Evolutionary conservation across 768 basidiomycete genomes (phyloP), one percentile per base, ranked within the genome.

Genomic region (Lactarius pseudohatsudake): DNA sequence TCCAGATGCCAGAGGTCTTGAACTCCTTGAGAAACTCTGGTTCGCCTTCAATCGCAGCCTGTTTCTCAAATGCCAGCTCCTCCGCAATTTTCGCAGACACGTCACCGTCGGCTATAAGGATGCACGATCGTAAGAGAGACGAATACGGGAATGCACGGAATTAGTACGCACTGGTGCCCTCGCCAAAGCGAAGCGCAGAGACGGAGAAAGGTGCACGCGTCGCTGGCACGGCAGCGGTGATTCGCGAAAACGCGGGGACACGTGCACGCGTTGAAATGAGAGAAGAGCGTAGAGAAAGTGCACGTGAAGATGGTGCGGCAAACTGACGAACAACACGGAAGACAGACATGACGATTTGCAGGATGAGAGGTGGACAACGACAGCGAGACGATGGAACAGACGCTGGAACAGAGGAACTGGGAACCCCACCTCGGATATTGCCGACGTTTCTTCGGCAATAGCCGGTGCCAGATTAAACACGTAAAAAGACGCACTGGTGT

Each of bases 51-150:
- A 77, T 74, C 11, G 79, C 77, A 30, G 81, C 79, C 72, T 94
- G 89, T 67, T 85, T 80, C 80, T 99, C 96, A 75, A 90, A 97
- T 72, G 88, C 81, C 72, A 97, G 82, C 80, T 98, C 96, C 75
- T 91, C 87, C 59, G 82, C 76, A 58, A 96, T 80, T 72, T 90
- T 92, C 74, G 89, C 83, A 11, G 86, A 80, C 53, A 98, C 85
- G 26, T 85, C 76, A 38, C 91, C 79, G 75, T 96, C 92, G 65
- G 87, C 92, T 92, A 71, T 54, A 6, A 32, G 41, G 57, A 38
- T 1, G 11, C n/a, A 70, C 15, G 34, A 30, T 13, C 36, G 38
- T 40, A 15, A 47, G 62, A 54, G 38, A 10, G 1, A n/a, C 38
- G 2, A 28, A 20, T 0, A 16, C 5, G 3, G 22, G 9, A 9